A percentile compares a stretch with the other conserved stretches of the same genome.
Conservation (phyloP, 2,329 filamentous ascomycete species). For the Fusarium sp. region DNA sequence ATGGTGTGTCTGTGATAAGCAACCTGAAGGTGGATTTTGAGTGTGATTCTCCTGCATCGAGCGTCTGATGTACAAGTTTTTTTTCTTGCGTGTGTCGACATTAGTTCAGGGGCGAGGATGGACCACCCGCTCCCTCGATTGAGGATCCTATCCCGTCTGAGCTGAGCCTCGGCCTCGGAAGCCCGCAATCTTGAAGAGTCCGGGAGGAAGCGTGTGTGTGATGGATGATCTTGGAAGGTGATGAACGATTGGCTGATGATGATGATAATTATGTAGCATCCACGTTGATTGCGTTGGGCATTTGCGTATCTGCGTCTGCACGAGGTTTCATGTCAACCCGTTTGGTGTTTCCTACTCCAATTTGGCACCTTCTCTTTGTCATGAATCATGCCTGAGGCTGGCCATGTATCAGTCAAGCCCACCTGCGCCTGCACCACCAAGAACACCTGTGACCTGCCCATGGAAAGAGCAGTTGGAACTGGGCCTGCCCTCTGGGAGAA, state of each 20-base stretch:
- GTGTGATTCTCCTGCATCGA: conserved; percentile 22
- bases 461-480: not conserved
- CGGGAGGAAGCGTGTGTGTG: not conserved
- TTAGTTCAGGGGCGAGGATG: conserved; percentile 35
- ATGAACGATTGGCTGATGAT: not conserved
- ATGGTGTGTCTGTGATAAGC: conserved; percentile 20
- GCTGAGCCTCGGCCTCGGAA: conserved; percentile 24
- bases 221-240: not conserved
- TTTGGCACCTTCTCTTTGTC: not conserved
- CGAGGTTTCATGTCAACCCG: conserved; percentile 18
- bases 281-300: conserved; percentile 9
- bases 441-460: not conserved
- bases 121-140: conserved; percentile 15
- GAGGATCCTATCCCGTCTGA: conserved; percentile 8
- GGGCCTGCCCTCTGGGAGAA: not conserved
- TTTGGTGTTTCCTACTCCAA: conserved; percentile 6
- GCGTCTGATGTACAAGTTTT: conserved; percentile 8
- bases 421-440: not conserved
- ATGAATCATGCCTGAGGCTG: conserved; percentile 12
- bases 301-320: conserved; percentile 6
- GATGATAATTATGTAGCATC: not conserved
- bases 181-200: not conserved
- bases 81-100: conserved; percentile 4
- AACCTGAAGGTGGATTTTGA: not conserved
- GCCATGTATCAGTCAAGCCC: conserved; percentile 1